Base-by-base conservation (phyloP, 805 yeast genomes). In the Candida quercuum region DNA sequence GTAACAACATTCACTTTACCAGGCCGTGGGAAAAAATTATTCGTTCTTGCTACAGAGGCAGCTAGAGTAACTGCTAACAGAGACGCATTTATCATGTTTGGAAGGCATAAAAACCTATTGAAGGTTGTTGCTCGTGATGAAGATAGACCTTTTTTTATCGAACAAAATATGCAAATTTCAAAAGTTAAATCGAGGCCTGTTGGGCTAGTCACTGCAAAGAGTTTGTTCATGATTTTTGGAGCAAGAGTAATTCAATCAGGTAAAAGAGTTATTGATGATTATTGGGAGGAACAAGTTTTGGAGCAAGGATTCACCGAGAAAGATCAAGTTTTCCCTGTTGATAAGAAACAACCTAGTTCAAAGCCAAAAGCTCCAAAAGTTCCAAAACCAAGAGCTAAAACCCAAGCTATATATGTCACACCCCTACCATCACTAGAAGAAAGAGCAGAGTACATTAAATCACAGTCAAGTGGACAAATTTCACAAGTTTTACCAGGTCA, bases 71-170 rank as follows among this genome's bases (percentile, higher is more conserved):
- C 74, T 35, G 54, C 61, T 28, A 60, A 65, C 52, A 59, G 74
- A 38, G 81, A 75, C 47, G 70, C 76, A 28, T 77, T 74, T 48
- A 57, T 76, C 3, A 61, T 81, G 43, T 71, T 77, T 46, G 58
- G 63, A 35, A 52, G 59, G 39, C 57, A 61, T 46, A 58, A 59
- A 40, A 59, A 63, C 14, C 48, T 74, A 13, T 56, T 49, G 37
- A 67, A 68, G 33, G 46, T 61, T 18, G 43, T 48, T 10, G 63
- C 69, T 3, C 47, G 54, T 11, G 69, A 61, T 4, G 56, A 52
- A 19, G 73, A 71, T 28, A 55, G 59, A 33, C 56, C 59, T 31
- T 63, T 64, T 32, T 40, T 72, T 32, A 59, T 52, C n/a, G 50
- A 53, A 3, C 38, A 52, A 29, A 54, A 56, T 3, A 41, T 66